Evolutionary conservation across 345 rosid species (phyloP), one percentile per base, ranked within the genome.

Genomic region (Populus alba): DNA sequence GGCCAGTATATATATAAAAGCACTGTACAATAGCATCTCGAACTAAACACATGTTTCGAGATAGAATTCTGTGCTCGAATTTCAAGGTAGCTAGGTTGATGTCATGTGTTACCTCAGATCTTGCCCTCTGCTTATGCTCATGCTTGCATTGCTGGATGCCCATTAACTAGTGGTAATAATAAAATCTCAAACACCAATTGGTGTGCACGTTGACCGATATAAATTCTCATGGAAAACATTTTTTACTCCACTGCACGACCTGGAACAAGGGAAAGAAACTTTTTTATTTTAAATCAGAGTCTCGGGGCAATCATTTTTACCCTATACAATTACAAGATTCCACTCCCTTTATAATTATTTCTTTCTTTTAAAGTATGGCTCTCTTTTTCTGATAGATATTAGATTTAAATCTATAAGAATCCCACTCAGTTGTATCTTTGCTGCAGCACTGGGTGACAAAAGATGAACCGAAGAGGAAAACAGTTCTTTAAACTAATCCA

Each of bases 361-460:
- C 17, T 7, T 59, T 59, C 65, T 59, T n/a, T 59, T 12, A 9
- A 59, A 59, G 23, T 23, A n/a, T 23, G 65, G 2, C 9, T 59
- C 65, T 59, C 27, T 1, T 25, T 59, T 59, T 23, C 65, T 12
- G 65, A 59, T 59, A 57, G 15, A 57, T 57, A 8, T n/a, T 9
- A 3, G 27, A 57, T 57, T 57, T 8, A 57, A 8, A 8, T 57
- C 12, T n/a, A 2, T 8, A 22, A n/a, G 4, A 57, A 57, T 3
- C 8, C 11, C 17, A 57, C 12, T 10, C 15, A n/a, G 29, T 57
- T 25, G 63, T 57, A n/a, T 22, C 10, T 57, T n/a, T 57, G 13
- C 63, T 57, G 63, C 63, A 57, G 63, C 65, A 23, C 65, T n/a
- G 65, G 65, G 29, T 59, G 65, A 59, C 65, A 59, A n/a, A 59